Conservation (phyloP, 2,329 filamentous ascomycete genomes). For the Botrytis byssoidea region DNA sequence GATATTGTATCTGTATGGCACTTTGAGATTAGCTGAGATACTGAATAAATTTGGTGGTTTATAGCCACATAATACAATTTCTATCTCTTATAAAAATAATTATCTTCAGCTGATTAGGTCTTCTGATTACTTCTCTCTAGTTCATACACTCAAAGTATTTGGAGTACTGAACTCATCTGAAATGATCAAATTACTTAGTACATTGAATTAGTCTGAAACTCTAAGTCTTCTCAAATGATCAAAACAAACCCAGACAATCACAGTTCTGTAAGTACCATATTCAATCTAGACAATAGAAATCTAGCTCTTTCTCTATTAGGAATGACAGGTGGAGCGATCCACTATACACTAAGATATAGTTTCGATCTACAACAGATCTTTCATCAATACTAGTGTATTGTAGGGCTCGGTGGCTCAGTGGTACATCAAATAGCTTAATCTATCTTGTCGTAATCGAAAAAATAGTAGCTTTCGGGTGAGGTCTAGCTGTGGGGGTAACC, state of each 20-base stretch:
- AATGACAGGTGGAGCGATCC: too few relatives aligned
- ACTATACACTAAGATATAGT: not conserved
- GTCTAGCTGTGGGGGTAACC: not conserved
- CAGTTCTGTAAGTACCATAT: too few relatives aligned
- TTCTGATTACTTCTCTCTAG: accelerated
- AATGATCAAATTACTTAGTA: not conserved
- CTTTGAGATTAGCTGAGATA: not conserved
- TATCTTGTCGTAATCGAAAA: not conserved
- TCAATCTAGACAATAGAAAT: not conserved
- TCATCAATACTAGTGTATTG: not conserved
- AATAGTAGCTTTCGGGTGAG: not conserved
- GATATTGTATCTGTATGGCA: not conserved
- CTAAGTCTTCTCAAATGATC: not conserved
- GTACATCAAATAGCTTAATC: not conserved
- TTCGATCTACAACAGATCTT: not conserved
- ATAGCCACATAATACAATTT: accelerated
- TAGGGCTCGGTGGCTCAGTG: not conserved
- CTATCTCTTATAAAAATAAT: not conserved
- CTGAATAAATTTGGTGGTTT: not conserved
- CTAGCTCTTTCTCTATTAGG: not conserved
- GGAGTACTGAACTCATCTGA: not conserved
- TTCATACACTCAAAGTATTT: not conserved
- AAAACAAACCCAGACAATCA: not conserved
- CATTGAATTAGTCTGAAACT: too few relatives aligned
- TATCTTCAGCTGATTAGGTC: accelerated